A percentile compares a stretch with the other conserved stretches of the same genome.
Evolutionary conservation across 2,329 filamentous ascomycete genomes (phyloP).

Genomic region (Colletotrichum cereale): DNA sequence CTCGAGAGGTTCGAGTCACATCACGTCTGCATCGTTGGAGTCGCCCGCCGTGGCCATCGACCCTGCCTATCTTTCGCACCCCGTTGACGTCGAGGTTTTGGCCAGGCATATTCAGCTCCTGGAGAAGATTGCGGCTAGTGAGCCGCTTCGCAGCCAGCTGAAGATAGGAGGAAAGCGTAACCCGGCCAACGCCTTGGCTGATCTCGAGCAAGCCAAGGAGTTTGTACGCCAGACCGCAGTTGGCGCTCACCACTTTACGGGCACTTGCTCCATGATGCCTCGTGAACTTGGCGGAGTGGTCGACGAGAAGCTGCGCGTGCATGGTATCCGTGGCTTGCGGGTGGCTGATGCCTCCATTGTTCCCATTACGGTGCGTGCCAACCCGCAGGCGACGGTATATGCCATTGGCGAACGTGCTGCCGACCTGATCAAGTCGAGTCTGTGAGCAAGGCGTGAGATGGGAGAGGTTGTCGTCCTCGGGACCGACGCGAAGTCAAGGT

Average conservation of each 20-base stretch:
- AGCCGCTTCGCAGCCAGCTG: conserved; percentile 57
- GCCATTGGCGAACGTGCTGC: conserved; percentile 50
- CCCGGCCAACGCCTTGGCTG: conserved; percentile 42
- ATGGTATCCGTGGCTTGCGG: conserved; percentile 58
- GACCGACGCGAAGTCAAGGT: background rate
- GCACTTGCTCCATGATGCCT: conserved; percentile 66
- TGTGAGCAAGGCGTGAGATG: background rate
- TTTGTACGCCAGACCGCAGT: conserved; percentile 51
- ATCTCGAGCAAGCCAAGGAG: conserved; percentile 52
- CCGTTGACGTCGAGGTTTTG: conserved; percentile 69
- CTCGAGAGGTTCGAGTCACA: conserved; percentile 71
- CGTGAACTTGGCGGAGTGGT: conserved; percentile 63
- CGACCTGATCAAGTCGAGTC: conserved; percentile 42
- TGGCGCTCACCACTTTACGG: conserved; percentile 60
- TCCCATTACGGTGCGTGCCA: conserved; percentile 47
- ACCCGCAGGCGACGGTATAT: conserved; percentile 52
- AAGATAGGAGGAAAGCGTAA: conserved; percentile 50
- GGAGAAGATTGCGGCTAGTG: conserved; percentile 51
- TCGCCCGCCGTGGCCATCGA: conserved; percentile 54
- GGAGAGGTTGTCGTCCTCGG: too few relatives aligned
- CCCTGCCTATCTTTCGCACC: conserved; percentile 67
- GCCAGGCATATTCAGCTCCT: conserved; percentile 58
- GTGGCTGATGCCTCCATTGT: conserved; percentile 59
- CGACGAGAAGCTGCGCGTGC: conserved; percentile 57
- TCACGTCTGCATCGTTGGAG: conserved; percentile 55